These are phyloP conservation scores for Bruguiera sexangula DNA, from an alignment of 345 rosid species.

Conservation along the genomic window DNA sequence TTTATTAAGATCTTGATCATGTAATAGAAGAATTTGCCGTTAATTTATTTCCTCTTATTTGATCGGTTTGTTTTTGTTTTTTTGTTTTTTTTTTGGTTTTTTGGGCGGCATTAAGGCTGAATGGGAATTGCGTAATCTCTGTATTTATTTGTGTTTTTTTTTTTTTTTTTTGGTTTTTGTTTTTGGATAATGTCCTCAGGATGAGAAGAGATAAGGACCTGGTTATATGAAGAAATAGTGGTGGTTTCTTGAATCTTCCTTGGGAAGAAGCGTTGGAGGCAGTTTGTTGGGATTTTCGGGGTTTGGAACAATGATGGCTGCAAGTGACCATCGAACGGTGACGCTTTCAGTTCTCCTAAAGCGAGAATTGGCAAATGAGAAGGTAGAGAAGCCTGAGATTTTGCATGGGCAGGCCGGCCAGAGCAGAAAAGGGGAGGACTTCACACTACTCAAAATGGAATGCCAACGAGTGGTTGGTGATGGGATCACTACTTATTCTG, in stretches of 20 bases:
- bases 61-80: too few relatives aligned
- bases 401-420: constrained; percentile 77
- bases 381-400: constrained; percentile 75
- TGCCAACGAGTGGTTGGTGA: constrained; percentile 81
- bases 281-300: constrained; percentile 6
- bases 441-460: constrained; percentile 65
- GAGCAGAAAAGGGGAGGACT: constrained; percentile 98
- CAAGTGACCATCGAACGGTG: constrained; percentile 73
- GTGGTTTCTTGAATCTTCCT: constrained; percentile 9
- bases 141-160: not conserved
- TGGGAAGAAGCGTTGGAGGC: constrained; percentile 1
- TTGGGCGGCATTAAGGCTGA: too few relatives aligned
- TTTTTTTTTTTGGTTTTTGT: not conserved
- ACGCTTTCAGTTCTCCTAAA: constrained; percentile 85
- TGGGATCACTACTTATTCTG: constrained; percentile 73
- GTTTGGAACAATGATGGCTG: constrained; percentile 42
- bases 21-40: too few relatives aligned
- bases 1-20: too few relatives aligned
- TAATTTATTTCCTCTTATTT: too few relatives aligned
- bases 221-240: constrained; percentile 18
- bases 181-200: constrained; percentile 9
- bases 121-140: too few relatives aligned
- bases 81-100: too few relatives aligned
- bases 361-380: constrained; percentile 85
- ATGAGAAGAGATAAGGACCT: not conserved